These are phyloP conservation scores for Lentinula edodes DNA, from an alignment of 768 basidiomycete species.

Conservation along the genomic window DNA sequence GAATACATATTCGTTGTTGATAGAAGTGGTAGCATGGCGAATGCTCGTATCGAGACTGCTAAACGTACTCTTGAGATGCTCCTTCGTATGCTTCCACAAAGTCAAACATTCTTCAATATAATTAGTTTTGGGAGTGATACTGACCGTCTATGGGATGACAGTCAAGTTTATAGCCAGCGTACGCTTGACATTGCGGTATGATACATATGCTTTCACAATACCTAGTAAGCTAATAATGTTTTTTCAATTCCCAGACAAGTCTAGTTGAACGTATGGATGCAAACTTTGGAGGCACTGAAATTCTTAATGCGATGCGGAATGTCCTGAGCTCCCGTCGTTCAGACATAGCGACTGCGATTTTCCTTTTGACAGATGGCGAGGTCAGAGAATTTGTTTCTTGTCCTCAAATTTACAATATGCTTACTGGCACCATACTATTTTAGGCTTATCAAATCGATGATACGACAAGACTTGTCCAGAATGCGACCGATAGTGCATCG, in stretches of 20 bases:
- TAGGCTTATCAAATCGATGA: conserved; percentile 18
- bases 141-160: conserved; percentile 28
- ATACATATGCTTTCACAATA: not conserved
- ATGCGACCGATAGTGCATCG: conserved; percentile 26
- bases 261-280: conserved; percentile 37
- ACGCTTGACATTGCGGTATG: conserved; percentile 34
- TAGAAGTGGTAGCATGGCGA: conserved; percentile 49
- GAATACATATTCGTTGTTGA: conserved; percentile 63
- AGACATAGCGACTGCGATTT: conserved; percentile 39
- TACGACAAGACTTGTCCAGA: conserved; percentile 16
- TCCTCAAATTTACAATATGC: not conserved
- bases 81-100: conserved; percentile 39
- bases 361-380: conserved; percentile 57
- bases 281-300: conserved; percentile 48
- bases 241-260: conserved; percentile 21
- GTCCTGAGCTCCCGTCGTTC: conserved; percentile 30
- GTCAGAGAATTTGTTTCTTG: conserved; percentile 18
- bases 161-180: conserved; percentile 25
- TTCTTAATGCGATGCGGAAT: conserved; percentile 30
- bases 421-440: not conserved
- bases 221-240: not conserved
- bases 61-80: conserved; percentile 41
- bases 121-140: conserved; percentile 40
- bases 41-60: conserved; percentile 37
- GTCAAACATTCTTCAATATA: conserved; percentile 48